A percentile compares a stretch with the other conserved stretches of the same genome.
Evolutionary conservation across 257 asterid genomes (phyloP).

Genomic region (Solanum chaucha): DNA sequence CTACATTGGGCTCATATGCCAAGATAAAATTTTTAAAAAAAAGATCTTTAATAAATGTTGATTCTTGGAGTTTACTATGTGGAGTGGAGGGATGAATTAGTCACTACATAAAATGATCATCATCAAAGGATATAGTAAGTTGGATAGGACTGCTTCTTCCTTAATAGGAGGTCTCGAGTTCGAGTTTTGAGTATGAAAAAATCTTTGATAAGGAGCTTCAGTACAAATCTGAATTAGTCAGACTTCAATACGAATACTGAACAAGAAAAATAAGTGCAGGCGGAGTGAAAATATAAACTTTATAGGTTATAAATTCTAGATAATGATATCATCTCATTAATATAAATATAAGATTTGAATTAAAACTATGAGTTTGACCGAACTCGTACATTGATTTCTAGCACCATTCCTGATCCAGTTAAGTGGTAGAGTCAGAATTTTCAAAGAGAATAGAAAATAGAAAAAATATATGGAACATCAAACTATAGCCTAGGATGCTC

Average conservation of each 20-base stretch:
- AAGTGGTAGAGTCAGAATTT: background rate
- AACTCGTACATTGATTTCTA: background rate
- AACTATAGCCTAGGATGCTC: conserved; percentile 2
- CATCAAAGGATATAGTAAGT: background rate
- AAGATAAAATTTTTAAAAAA: background rate
- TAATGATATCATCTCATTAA: background rate
- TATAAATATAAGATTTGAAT: background rate
- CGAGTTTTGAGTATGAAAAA: too few relatives aligned
- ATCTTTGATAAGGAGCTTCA: too few relatives aligned
- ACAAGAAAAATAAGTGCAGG: background rate
- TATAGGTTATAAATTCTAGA: background rate
- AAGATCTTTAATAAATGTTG: background rate
- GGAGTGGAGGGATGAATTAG: background rate
- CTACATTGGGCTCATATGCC: background rate
- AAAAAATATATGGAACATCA: background rate
- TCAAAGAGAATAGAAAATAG: background rate
- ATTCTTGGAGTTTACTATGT: background rate
- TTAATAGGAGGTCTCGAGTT: too few relatives aligned
- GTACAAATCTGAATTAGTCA: background rate
- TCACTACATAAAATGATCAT: background rate
- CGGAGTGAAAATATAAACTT: background rate
- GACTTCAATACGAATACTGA: background rate
- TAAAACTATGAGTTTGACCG: background rate
- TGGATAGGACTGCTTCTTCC: too few relatives aligned
- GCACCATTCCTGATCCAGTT: background rate